Evolutionary conservation across 2,329 filamentous ascomycete species (phyloP).

Genomic region (Epichloe uncinata): DNA sequence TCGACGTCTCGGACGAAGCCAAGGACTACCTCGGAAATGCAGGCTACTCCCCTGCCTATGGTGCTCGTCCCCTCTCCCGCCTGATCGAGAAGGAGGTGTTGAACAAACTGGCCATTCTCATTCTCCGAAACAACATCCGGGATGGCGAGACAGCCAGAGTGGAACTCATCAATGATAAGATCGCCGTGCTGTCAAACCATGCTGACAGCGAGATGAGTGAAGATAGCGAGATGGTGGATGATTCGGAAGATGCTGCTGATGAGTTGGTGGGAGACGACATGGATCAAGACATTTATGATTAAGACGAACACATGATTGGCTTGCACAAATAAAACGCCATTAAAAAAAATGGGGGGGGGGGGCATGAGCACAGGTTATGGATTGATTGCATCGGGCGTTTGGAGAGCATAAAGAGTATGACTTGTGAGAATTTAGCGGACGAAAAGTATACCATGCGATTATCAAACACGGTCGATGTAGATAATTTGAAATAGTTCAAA

Average conservation of each 20-base stretch:
- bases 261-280: slow-evolving; percentile 50
- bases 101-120: slow-evolving; percentile 82
- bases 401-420: neutral
- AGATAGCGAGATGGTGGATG: slow-evolving; percentile 60
- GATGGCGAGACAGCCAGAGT: slow-evolving; percentile 79
- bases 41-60: slow-evolving; percentile 91
- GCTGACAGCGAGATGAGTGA: slow-evolving; percentile 44
- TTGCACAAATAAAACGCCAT: no score
- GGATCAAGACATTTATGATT: slow-evolving; percentile 43
- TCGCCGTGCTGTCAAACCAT: slow-evolving; percentile 77
- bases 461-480: no score
- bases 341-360: no score
- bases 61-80: slow-evolving; percentile 73
- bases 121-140: slow-evolving; percentile 69
- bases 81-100: slow-evolving; percentile 96
- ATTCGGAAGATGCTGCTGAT: slow-evolving; percentile 59
- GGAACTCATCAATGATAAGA: slow-evolving; percentile 64
- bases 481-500: no score
- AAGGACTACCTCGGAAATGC: slow-evolving; percentile 86
- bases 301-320: slow-evolving; percentile 5
- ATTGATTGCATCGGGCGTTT: neutral
- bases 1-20: slow-evolving; percentile 70
- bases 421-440: no score
- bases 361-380: neutral
- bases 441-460: no score